These are phyloP conservation scores for Leishmania turanica DNA, from an alignment of 208 protist species.

Conservation along the genomic window DNA sequence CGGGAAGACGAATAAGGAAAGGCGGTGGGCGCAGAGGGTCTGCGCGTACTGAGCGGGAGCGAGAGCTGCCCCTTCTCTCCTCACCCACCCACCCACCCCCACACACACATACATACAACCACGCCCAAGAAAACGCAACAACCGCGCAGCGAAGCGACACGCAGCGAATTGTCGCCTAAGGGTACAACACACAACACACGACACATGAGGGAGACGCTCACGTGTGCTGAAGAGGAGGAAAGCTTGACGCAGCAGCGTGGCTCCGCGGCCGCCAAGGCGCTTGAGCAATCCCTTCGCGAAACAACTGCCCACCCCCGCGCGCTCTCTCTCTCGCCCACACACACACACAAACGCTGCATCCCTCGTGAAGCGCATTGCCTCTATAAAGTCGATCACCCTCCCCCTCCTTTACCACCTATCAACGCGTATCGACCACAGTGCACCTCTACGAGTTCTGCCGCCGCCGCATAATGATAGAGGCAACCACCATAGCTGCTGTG, in stretches of 20 bases:
- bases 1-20: conserved; percentile 9
- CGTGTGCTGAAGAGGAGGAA: background rate
- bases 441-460: conserved; percentile 11
- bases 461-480: conserved; percentile 24
- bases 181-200: background rate
- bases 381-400: background rate
- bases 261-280: background rate
- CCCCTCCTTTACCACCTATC: background rate
- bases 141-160: background rate
- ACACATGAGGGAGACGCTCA: background rate
- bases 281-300: background rate
- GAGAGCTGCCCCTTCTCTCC: background rate
- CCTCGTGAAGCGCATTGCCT: background rate
- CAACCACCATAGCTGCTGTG: conserved; percentile 31
- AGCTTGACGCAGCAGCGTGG: background rate
- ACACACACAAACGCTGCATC: background rate
- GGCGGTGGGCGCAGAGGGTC: background rate
- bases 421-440: background rate
- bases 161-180: background rate
- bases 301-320: background rate
- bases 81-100: too few species aligned
- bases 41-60: background rate
- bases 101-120: background rate
- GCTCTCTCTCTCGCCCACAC: background rate
- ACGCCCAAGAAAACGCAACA: background rate